Conservation (phyloP, 176 grass and related monocot species). For the Oryza meyeriana region DNA sequence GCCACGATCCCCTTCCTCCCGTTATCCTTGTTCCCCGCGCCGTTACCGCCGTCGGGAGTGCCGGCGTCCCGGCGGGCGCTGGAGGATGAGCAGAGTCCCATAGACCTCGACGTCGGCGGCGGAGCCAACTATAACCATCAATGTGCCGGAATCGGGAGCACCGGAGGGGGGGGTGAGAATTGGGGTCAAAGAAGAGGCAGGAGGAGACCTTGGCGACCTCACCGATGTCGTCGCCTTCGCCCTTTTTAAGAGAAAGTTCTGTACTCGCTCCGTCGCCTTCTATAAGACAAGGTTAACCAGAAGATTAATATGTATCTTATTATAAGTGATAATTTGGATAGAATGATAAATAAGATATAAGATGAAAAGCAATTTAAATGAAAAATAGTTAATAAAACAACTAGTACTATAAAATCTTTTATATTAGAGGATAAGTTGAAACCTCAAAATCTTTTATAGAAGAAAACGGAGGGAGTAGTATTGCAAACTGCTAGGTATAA, state of each 20-base stretch:
- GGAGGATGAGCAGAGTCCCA: constrained; percentile 52
- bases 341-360: too few species aligned
- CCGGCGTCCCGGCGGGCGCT: background rate
- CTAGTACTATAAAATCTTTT: too few species aligned
- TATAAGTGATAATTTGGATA: too few species aligned
- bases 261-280: too few species aligned
- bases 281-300: too few species aligned
- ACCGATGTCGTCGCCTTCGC: background rate
- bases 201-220: background rate
- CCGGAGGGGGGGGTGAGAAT: background rate
- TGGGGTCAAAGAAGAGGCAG: background rate
- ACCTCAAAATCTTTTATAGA: too few species aligned
- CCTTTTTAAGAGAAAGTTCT: background rate
- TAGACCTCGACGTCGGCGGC: constrained; percentile 13
- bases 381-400: too few species aligned
- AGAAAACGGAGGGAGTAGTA: too few species aligned
- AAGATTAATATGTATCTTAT: too few species aligned
- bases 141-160: constrained; percentile 7
- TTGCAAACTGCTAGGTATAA: too few species aligned
- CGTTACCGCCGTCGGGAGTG: background rate
- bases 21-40: background rate
- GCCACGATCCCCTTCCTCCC: constrained; percentile 33
- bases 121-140: constrained; percentile 34
- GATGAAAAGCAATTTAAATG: too few species aligned
- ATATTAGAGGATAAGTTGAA: too few species aligned